These are phyloP conservation scores for Botryotinia globosa DNA, from an alignment of 2,329 filamentous ascomycete species.

Conservation along the genomic window DNA sequence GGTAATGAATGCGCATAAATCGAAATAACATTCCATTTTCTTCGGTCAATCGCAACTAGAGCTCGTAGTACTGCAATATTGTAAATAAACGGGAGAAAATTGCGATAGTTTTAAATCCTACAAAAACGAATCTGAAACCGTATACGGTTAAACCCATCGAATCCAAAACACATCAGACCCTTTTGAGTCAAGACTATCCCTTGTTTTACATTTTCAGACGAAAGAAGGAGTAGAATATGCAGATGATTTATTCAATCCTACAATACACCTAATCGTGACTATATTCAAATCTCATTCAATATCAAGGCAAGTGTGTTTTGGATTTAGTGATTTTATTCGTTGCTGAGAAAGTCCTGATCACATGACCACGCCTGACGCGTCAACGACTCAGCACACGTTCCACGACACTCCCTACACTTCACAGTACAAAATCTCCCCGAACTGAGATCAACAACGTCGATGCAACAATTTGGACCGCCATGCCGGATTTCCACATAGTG, in stretches of 20 bases:
- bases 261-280: not conserved
- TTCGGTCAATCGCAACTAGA: not conserved
- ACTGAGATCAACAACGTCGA: not conserved
- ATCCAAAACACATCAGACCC: not conserved
- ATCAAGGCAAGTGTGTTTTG: not conserved
- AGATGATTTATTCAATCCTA: not conserved
- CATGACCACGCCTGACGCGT: not conserved
- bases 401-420: not conserved
- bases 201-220: not conserved
- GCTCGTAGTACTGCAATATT: not conserved
- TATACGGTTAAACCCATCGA: not conserved
- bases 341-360: not conserved
- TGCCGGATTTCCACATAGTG: not conserved
- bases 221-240: not conserved
- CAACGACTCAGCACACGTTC: not conserved
- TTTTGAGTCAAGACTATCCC: not conserved
- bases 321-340: not conserved
- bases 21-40: not conserved
- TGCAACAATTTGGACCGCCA: not conserved
- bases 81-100: not conserved
- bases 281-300: not conserved
- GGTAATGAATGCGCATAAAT: not conserved
- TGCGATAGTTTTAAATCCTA: not conserved
- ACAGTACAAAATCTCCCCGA: not conserved
- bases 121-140: not conserved